Percentiles rank a stretch among this genome's conserved stretches.
Conservation (phyloP, 768 basidiomycete species). For the Rhodotorula toruloides region DNA sequence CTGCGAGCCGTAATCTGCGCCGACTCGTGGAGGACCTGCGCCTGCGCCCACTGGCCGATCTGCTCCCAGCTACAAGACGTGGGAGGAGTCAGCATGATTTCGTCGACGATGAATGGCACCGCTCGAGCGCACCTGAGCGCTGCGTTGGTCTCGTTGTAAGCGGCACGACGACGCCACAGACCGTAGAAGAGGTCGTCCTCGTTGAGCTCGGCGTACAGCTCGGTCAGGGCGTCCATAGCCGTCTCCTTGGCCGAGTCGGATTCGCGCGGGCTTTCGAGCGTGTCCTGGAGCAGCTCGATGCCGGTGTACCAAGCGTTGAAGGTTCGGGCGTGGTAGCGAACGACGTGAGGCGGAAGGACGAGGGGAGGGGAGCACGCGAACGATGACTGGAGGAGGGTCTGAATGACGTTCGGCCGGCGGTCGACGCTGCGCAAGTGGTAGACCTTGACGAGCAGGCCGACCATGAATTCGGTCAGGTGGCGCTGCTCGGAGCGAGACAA, state of each 20-base stretch:
- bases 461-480: conserved; percentile 82
- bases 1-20: conserved; percentile 80
- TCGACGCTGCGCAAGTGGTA: conserved; percentile 86
- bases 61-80: conserved; percentile 60
- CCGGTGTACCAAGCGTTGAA: conserved; percentile 93
- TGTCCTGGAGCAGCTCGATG: conserved; percentile 73
- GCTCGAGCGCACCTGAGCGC: conserved; percentile 31
- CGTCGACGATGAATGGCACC: conserved; percentile 50
- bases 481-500: conserved; percentile 80
- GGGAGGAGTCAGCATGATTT: neutral
- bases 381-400: conserved; percentile 78
- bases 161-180: conserved; percentile 80
- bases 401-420: conserved; percentile 82
- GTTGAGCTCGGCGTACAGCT: conserved; percentile 87
- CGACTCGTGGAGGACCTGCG: conserved; percentile 70
- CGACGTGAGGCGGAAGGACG: conserved; percentile 82
- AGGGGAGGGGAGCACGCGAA: conserved; percentile 72
- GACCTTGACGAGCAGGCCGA: conserved; percentile 83
- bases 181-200: conserved; percentile 99
- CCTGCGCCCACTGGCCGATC: conserved; percentile 94
- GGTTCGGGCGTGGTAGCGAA: conserved; percentile 93
- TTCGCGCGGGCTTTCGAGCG: conserved; percentile 60
- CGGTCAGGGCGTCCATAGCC: conserved; percentile 82
- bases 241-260: conserved; percentile 73
- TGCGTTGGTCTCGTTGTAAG: conserved; percentile 83